phyloP scores from a whole-genome alignment of 345 rosid species.

The Eucalyptus pumila region DNA sequence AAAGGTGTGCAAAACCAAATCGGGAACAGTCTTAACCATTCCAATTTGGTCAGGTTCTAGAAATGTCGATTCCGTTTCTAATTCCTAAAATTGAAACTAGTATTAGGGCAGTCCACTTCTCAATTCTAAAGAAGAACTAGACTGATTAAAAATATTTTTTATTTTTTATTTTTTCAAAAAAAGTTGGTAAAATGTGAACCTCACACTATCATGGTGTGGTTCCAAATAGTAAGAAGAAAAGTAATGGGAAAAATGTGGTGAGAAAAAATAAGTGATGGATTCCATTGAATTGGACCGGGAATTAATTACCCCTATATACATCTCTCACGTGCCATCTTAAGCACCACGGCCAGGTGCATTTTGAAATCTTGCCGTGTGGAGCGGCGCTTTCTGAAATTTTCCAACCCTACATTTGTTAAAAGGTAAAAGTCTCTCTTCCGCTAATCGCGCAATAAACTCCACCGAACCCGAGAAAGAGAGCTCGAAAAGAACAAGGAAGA shows the following conservation, averaged over 20 bases:
- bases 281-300: no score
- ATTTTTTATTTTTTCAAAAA: no score
- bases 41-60: accelerated
- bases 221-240: no score
- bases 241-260: no score
- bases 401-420: background rate
- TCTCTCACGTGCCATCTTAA: background rate
- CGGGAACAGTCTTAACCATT: no score
- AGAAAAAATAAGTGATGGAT: no score
- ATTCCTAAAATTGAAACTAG: no score
- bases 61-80: accelerated
- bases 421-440: background rate
- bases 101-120: accelerated
- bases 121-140: accelerated
- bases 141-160: no score
- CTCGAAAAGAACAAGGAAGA: background rate
- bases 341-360: background rate
- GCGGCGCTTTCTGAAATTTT: background rate
- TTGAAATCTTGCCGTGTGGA: background rate
- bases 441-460: background rate
- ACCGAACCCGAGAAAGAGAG: background rate
- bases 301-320: no score
- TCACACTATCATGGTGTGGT: no score
- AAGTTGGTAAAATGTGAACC: no score
- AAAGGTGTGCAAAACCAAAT: no score